A percentile compares a stretch with the other conserved stretches of the same genome.
Evolutionary conservation across 164 flowering plant genomes (phyloP).

Genomic region (Liquidambar formosana): DNA sequence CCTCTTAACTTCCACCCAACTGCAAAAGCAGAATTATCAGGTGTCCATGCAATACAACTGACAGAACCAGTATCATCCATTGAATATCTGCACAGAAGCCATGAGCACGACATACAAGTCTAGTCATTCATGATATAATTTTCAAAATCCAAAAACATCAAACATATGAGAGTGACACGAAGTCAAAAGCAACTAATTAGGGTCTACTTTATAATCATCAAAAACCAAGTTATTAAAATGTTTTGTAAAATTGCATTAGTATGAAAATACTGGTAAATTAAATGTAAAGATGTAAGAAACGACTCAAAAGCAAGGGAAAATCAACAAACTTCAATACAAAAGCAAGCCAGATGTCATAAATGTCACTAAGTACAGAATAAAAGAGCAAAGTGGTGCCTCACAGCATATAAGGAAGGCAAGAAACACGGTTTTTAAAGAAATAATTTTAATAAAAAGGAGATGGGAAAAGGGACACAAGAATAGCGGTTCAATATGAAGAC

Average conservation of each 20-base stretch:
- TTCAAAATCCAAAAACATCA: neutral
- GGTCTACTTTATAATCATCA: neutral
- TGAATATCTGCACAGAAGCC: slow-evolving; percentile 63
- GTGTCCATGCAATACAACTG: slow-evolving; percentile 91
- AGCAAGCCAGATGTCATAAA: neutral
- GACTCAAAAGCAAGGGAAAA: neutral
- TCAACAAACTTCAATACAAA: neutral
- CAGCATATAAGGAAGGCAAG: neutral
- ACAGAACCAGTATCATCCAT: slow-evolving; percentile 95
- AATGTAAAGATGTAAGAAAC: too few species aligned
- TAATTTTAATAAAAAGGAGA: too few species aligned
- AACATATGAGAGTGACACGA: neutral
- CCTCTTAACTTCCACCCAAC: slow-evolving; percentile 98
- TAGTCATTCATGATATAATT: neutral
- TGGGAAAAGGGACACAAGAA: too few species aligned
- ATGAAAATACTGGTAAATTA: neutral
- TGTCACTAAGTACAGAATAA: neutral
- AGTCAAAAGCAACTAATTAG: neutral
- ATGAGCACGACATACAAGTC: slow-evolving; percentile 1
- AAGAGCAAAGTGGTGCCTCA: neutral
- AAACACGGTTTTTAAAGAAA: neutral
- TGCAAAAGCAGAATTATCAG: slow-evolving; percentile 96
- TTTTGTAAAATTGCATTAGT: neutral
- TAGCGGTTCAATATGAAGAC: too few species aligned
- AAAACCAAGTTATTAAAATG: neutral